A percentile compares a stretch with the other conserved stretches of the same genome.
Conservation (phyloP, 768 basidiomycete species). For the Pisolithus orientalis region DNA sequence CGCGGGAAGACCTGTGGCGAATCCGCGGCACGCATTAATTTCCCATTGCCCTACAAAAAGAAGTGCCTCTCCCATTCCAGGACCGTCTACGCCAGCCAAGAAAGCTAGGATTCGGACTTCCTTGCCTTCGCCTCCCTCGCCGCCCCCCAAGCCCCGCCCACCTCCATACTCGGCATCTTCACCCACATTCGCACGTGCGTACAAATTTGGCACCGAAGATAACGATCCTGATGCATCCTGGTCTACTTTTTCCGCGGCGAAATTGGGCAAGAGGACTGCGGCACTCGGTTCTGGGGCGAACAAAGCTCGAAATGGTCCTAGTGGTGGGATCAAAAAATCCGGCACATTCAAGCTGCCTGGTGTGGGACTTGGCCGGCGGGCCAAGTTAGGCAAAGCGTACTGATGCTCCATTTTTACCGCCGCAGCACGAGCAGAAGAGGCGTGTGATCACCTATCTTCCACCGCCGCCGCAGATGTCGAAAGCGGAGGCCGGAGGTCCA, state of each 20-base stretch:
- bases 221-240: not conserved
- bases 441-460: slow-evolving; percentile 27
- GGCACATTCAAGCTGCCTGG: not conserved
- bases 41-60: not conserved
- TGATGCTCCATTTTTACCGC: not conserved
- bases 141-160: slow-evolving; percentile 5
- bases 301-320: not conserved
- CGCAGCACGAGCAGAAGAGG: slow-evolving; percentile 2
- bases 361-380: not conserved
- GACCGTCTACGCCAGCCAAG: not conserved
- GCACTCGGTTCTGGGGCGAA: not conserved
- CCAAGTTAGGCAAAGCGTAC: not conserved
- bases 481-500: not conserved
- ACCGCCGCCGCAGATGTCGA: slow-evolving; percentile 12
- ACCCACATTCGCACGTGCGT: not conserved
- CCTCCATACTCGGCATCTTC: too few relatives aligned
- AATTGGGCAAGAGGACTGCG: not conserved
- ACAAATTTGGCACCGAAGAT: slow-evolving; percentile 7
- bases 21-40: too few relatives aligned
- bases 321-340: not conserved
- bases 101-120: not conserved
- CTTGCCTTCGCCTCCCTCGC: slow-evolving; percentile 13
- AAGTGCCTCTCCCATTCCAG: not conserved
- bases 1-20: too few relatives aligned
- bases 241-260: not conserved